Evolutionary conservation across 2,329 filamentous ascomycete species (phyloP), one percentile per base, ranked within the genome.

Genomic region (Pseudogymnoascus sp.): DNA sequence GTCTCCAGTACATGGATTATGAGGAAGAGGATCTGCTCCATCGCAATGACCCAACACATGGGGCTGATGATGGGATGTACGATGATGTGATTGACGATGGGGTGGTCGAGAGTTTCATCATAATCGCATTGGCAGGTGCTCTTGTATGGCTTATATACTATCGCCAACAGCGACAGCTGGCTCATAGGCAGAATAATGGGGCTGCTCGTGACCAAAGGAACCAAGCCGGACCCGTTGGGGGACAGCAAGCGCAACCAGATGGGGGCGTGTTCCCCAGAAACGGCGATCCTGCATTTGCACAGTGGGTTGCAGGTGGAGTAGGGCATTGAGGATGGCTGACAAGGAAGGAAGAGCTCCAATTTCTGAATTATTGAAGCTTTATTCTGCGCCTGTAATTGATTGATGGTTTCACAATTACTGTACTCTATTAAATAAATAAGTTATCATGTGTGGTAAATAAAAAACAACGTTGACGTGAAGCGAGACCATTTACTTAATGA

Each of bases 101-200:
- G 11, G 77, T 96, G 14, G 66, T 97, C 9, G 94, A 97, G 74
- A 93, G 88, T 43, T 75, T 97, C 22, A 78, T 96, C 47, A 95
- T 99, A 64, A 78, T 97, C 12, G 87, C 83, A 1, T 76, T 97
- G 12, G 87, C 89, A 0, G 85, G 86, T 12, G 84, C 85, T 0
- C 78, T 97, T 60, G 84, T 89, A 0, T 83, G 89, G 59, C 77
- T 97, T 33, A 80, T 97, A 14, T 96, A 91, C 74, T 93, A 94
- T 72, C 80, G 90, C 18, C 86, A 90, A 64, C 85, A 84, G 70
- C 78, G 85, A 63, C 88, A 90, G 69, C 78, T 86, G 66, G 79
- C 76, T 30, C 78, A 81, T 59, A 74, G 73, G 53, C 71, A 75
- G 58, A 68, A 69, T 15, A 72, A 77, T 64, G 74, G 75, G 61